Evolutionary conservation across 2,329 filamentous ascomycete species (phyloP).

Genomic region (Phyllachora maydis): DNA sequence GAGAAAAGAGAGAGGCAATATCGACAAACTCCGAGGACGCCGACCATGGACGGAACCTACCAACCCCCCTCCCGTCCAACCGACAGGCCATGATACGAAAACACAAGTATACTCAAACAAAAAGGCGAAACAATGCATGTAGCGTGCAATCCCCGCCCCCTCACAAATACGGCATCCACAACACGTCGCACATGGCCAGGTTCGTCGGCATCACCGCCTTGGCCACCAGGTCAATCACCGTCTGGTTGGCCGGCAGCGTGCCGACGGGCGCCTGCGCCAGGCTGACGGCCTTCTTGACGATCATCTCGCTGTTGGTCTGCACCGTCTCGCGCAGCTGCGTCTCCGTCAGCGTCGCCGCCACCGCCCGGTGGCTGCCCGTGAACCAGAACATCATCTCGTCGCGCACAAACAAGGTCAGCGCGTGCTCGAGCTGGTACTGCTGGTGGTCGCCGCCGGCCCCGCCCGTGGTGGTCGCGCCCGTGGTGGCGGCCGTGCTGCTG

Average conservation of each 20-base stretch:
- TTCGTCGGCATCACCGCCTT: constrained; percentile 84
- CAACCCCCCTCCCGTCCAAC: too few species aligned
- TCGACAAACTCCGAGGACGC: too few species aligned
- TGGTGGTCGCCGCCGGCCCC: too few species aligned
- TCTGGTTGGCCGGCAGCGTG: constrained; percentile 87
- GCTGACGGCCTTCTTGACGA: constrained; percentile 76
- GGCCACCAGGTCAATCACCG: constrained; percentile 85
- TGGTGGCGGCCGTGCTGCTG: too few species aligned
- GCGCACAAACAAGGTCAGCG: constrained; percentile 81
- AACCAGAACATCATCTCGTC: constrained; percentile 99
- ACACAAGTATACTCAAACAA: background rate
- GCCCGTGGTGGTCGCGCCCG: too few species aligned
- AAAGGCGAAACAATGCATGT: constrained; percentile 1
- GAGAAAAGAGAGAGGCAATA: too few species aligned
- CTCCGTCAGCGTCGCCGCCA: constrained; percentile 34
- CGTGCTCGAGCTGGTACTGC: constrained; percentile 83
- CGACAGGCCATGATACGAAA: background rate
- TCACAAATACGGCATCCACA: constrained; percentile 96
- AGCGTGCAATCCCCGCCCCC: constrained; percentile 1
- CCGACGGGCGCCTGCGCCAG: constrained; percentile 60
- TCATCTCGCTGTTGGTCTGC: constrained; percentile 58
- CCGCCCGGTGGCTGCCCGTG: constrained; percentile 51
- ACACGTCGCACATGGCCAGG: constrained; percentile 66
- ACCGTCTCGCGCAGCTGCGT: constrained; percentile 45
- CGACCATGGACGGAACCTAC: background rate